phyloP scores from a whole-genome alignment of 2,329 filamentous ascomycete genomes.

The Cercospora sojina region DNA sequence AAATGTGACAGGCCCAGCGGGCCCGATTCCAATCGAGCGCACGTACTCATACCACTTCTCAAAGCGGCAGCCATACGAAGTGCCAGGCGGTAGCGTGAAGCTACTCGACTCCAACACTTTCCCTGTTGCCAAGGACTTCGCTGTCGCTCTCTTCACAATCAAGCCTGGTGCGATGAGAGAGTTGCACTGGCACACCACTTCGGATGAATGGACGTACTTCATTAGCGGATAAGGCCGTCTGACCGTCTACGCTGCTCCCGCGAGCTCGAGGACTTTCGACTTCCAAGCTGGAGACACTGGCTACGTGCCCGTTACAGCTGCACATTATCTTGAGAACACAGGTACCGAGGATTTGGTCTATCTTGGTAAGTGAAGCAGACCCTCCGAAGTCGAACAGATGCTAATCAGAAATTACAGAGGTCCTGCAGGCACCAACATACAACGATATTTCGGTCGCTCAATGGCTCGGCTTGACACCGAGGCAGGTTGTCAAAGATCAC shows the following conservation, averaged over 20 bases:
- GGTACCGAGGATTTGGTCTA: slow-evolving; percentile 58
- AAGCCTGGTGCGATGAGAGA: slow-evolving; percentile 65
- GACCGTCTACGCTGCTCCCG: slow-evolving; percentile 56
- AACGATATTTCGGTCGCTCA: slow-evolving; percentile 58
- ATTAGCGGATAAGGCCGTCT: slow-evolving; percentile 56
- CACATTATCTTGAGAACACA: slow-evolving; percentile 63
- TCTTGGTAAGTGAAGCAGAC: slow-evolving; percentile 36
- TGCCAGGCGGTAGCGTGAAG: slow-evolving; percentile 59
- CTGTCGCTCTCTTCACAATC: slow-evolving; percentile 57
- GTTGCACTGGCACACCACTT: slow-evolving; percentile 62
- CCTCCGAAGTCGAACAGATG: not conserved
- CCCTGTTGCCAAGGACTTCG: slow-evolving; percentile 56
- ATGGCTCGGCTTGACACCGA: slow-evolving; percentile 55
- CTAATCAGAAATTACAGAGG: slow-evolving; percentile 41
- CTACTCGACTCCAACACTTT: slow-evolving; percentile 59
- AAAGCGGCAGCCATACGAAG: slow-evolving; percentile 50
- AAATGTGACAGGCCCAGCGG: slow-evolving; percentile 46
- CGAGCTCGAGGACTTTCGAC: slow-evolving; percentile 56
- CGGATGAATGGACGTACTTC: slow-evolving; percentile 64
- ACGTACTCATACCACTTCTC: slow-evolving; percentile 47
- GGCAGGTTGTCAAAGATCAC: slow-evolving; percentile 41
- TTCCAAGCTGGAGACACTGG: slow-evolving; percentile 61
- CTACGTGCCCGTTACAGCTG: slow-evolving; percentile 55
- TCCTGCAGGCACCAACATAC: slow-evolving; percentile 55
- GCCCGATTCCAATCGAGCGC: slow-evolving; percentile 26